Conservation (phyloP, 2,329 filamentous ascomycete genomes). For the Exophiala bonariae region DNA sequence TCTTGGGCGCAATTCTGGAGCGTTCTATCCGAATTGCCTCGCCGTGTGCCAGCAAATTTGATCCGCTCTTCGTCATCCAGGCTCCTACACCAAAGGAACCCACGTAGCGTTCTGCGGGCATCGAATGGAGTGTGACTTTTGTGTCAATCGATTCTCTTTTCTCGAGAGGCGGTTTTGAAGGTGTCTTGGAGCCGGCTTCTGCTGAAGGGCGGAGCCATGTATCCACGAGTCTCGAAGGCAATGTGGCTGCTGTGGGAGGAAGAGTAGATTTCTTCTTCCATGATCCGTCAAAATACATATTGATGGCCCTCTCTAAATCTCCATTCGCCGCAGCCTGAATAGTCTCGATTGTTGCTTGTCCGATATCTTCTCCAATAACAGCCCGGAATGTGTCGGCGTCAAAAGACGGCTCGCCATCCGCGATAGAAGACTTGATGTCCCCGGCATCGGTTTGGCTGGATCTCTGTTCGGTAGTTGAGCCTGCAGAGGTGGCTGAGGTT, state of each 20-base stretch:
- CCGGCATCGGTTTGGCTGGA: slow-evolving; percentile 17
- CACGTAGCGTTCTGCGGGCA: slow-evolving; percentile 70
- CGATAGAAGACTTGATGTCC: slow-evolving; percentile 11
- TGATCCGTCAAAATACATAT: slow-evolving; percentile 65
- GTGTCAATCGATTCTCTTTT: no score
- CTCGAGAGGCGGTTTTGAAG: not conserved
- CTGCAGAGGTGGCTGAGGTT: slow-evolving; percentile 29
- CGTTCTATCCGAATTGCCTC: slow-evolving; percentile 86
- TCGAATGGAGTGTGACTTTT: slow-evolving; percentile 34
- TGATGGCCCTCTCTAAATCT: slow-evolving; percentile 61
- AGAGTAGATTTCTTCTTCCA: slow-evolving; percentile 48
- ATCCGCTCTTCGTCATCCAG: slow-evolving; percentile 87
- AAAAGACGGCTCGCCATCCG: slow-evolving; percentile 37
- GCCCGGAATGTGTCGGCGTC: slow-evolving; percentile 56
- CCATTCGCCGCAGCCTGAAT: slow-evolving; percentile 52
- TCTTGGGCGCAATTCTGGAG: slow-evolving; percentile 68
- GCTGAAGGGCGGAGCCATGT: slow-evolving; percentile 12
- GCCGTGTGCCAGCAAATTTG: slow-evolving; percentile 72
- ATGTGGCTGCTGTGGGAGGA: not conserved
- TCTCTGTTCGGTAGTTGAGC: slow-evolving; percentile 6
- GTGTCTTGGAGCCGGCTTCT: not conserved
- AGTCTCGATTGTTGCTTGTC: slow-evolving; percentile 44
- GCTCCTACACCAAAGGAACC: slow-evolving; percentile 89
- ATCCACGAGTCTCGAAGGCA: slow-evolving; percentile 15
- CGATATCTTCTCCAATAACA: slow-evolving; percentile 57